These are phyloP conservation scores for Rhododendron mucronatum DNA, from an alignment of 148 eudicot genomes.

Conservation along the genomic window DNA sequence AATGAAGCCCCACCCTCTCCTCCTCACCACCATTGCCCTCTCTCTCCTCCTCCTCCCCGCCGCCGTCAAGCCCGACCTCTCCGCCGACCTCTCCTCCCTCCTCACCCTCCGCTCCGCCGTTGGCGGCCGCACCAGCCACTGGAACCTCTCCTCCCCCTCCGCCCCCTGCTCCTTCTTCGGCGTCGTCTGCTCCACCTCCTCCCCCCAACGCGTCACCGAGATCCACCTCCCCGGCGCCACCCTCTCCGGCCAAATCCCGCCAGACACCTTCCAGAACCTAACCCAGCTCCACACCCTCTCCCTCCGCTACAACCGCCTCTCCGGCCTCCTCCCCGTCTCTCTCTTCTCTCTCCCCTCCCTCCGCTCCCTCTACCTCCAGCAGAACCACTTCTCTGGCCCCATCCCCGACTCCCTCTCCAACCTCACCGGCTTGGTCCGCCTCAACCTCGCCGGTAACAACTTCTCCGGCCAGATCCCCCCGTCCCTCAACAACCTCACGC, in stretches of 20 bases:
- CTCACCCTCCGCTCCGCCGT: slow-evolving; percentile 47
- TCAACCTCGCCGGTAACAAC: slow-evolving; percentile 48
- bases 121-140: slow-evolving; percentile 46
- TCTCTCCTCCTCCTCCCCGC: slow-evolving; percentile 20
- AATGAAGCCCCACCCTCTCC: background rate
- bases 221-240: slow-evolving; percentile 75
- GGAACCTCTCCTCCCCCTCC: slow-evolving; percentile 42
- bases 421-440: slow-evolving; percentile 35
- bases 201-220: slow-evolving; percentile 33
- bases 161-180: slow-evolving; percentile 58
- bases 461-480: slow-evolving; percentile 56
- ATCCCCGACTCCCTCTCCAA: slow-evolving; percentile 40
- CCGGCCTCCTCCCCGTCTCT: slow-evolving; percentile 53
- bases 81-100: slow-evolving; percentile 43
- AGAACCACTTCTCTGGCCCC: slow-evolving; percentile 47
- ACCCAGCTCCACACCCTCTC: slow-evolving; percentile 46
- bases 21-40: slow-evolving; percentile 17
- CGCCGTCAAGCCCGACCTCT: slow-evolving; percentile 28
- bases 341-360: slow-evolving; percentile 36
- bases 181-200: slow-evolving; percentile 30
- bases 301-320: slow-evolving; percentile 62
- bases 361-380: slow-evolving; percentile 52
- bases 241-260: slow-evolving; percentile 56
- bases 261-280: slow-evolving; percentile 42
- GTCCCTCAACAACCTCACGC: slow-evolving; percentile 38